A percentile compares a stretch with the other conserved stretches of the same genome.
Evolutionary conservation across 257 asterid species (phyloP).

Genomic region (Ocimum tenuiflorum): DNA sequence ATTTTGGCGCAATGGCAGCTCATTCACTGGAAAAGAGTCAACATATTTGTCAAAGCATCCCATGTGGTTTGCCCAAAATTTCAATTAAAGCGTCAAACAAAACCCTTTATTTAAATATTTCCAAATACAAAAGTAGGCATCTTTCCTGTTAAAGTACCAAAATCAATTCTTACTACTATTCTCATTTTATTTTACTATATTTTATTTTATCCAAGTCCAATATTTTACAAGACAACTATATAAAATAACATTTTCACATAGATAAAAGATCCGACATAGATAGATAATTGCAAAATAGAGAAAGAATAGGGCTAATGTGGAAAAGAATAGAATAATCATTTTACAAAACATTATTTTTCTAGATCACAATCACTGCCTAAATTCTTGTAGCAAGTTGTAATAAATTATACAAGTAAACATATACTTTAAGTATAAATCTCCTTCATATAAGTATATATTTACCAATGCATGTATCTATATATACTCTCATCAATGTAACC

Average conservation of each 20-base stretch:
- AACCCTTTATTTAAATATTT: background rate
- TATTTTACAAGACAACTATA: too few species aligned
- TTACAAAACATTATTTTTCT: background rate
- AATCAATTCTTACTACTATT: background rate
- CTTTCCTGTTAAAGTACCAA: background rate
- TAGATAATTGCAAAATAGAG: background rate
- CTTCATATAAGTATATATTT: background rate
- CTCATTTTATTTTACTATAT: too few species aligned
- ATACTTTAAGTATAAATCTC: background rate
- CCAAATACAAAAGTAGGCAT: background rate
- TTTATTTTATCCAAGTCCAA: too few species aligned
- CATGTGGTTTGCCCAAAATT: conserved; percentile 15
- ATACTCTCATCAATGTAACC: conserved; percentile 6
- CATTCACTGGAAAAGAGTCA: background rate
- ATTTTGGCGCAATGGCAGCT: conserved; percentile 9
- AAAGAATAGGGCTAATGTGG: conserved; percentile 3
- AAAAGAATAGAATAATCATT: conserved; percentile 14
- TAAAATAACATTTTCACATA: too few species aligned
- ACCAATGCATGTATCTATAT: conserved; percentile 1
- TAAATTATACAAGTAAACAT: background rate
- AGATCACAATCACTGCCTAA: conserved; percentile 2
- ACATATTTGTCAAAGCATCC: conserved; percentile 21
- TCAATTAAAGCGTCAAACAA: conserved; percentile 5
- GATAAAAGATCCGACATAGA: conserved; percentile 21
- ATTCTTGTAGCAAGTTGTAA: background rate